Percentiles rank a stretch among this genome's conserved stretches.
Evolutionary conservation across 1,284 basidiomycete species (phyloP).

Genomic region (Stygiomarasmius scandens): DNA sequence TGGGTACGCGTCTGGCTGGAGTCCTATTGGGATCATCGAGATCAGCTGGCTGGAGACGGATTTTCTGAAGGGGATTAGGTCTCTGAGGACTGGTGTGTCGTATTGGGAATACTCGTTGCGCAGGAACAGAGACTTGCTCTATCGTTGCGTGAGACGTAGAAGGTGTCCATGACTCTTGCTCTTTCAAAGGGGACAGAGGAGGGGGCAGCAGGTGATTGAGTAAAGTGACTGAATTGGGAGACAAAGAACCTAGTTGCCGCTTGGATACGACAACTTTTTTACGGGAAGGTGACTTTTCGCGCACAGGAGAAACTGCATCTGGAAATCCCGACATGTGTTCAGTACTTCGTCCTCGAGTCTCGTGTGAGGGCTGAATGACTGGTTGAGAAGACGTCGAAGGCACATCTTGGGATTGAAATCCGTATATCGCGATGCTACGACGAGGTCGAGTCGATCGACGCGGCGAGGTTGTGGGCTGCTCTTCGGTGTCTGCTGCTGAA

Average conservation of each 20-base stretch:
- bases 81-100: constrained; percentile 30
- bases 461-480: constrained; percentile 26
- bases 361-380: neutral
- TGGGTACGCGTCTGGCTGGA: constrained; percentile 63
- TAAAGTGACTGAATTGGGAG: constrained; percentile 40
- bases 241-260: constrained; percentile 43
- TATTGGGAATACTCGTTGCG: constrained; percentile 29
- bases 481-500: constrained; percentile 6
- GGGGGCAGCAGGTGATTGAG: constrained; percentile 24
- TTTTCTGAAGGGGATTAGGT: constrained; percentile 34
- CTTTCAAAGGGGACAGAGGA: constrained; percentile 3
- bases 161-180: neutral
- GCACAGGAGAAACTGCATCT: constrained; percentile 18
- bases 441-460: constrained; percentile 39
- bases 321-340: constrained; percentile 5
- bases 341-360: neutral
- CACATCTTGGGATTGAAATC: constrained; percentile 12
- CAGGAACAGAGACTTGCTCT: constrained; percentile 20
- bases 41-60: constrained; percentile 30
- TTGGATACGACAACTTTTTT: constrained; percentile 24
- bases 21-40: constrained; percentile 30
- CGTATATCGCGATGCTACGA: constrained; percentile 31
- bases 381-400: neutral
- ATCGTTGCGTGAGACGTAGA: neutral
- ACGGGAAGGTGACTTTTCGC: constrained; percentile 12